phyloP scores from a whole-genome alignment of 2,329 filamentous ascomycete genomes.

The Fusarium continuum region DNA sequence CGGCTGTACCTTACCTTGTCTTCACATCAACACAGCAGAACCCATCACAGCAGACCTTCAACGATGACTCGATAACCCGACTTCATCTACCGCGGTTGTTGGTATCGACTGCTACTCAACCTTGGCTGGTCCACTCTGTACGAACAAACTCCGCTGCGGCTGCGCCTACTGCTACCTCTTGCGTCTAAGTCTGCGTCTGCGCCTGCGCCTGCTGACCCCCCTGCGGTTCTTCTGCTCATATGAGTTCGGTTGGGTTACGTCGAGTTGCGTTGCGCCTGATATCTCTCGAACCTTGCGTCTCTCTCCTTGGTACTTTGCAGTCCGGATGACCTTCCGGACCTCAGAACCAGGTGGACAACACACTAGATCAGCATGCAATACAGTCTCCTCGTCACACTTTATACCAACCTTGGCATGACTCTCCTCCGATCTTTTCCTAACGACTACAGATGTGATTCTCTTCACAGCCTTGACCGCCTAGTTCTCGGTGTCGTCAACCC shows the following conservation, averaged over 20 bases:
- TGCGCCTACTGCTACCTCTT: constrained; percentile 21
- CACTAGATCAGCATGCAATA: constrained; percentile 36
- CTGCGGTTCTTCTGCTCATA: neutral
- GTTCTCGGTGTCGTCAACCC: constrained; percentile 2
- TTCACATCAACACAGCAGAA: constrained; percentile 36
- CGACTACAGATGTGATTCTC: neutral
- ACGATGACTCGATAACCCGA: constrained; percentile 22
- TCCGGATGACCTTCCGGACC: constrained; percentile 31
- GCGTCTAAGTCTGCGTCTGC: constrained; percentile 17
- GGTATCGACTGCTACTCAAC: constrained; percentile 2
- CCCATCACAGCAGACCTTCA: constrained; percentile 29
- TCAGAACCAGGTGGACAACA: constrained; percentile 27
- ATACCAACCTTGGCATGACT: constrained; percentile 10
- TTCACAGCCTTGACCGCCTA: constrained; percentile 17
- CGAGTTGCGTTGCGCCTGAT: constrained; percentile 12
- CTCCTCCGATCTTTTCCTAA: constrained; percentile 26
- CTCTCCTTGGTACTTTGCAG: constrained; percentile 23
- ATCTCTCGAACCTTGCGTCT: constrained; percentile 25
- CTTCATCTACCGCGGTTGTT: constrained; percentile 18
- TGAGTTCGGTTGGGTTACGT: constrained; percentile 7
- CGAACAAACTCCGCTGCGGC: constrained; percentile 24
- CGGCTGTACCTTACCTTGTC: constrained; percentile 38
- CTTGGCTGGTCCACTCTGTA: constrained; percentile 30
- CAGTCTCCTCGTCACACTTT: constrained; percentile 26
- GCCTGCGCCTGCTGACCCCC: constrained; percentile 6